Evolutionary conservation across 495 filamentous ascomycete species (phyloP), one percentile per base, ranked within the genome.

Genomic region (Annulohypoxylon moriforme): DNA sequence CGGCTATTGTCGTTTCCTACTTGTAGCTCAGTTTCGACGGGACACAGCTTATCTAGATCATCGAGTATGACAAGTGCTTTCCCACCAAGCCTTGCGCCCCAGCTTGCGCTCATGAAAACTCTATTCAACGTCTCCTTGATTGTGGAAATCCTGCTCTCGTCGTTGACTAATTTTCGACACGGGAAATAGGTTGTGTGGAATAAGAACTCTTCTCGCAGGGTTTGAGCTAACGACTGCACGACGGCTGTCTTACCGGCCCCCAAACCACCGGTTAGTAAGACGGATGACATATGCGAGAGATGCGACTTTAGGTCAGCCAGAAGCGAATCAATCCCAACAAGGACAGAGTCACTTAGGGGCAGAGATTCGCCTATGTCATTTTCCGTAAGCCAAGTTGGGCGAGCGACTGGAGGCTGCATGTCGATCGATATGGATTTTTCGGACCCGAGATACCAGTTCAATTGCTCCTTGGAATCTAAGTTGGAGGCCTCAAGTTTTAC

Each of bases 11-110:
- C 94, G 44, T 90, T 91, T 60, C 93, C 94, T 7, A 96, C 93
- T 80, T 97, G 92, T 27, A 97, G 83, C 77, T 98, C 96, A 0
- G 93, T 97, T 80, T 98, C 96, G 0, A 89, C 89, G 0, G 95
- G 94, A 76, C 96, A 98, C 9, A 99, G 82, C 67, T 91, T 91
- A 77, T 99, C 96, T 9, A 99, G 83, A 68, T 99, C 96, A 75
- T 99, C 96, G 2, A 99, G 83, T 42, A 99, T 88, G 13, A 99
- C 89, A 4, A 98, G 72, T 0, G 94, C 86, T 64, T 88, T 89
- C 5, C 96, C 94, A 42, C 93, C 94, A 10, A 94, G 86, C 53
- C 94, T 86, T 31, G 94, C 91, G 62, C 91, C 94, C 94, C 95
- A 99, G 42, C 90, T 89, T 13, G 96, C 96, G 36, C 88, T 85